These are phyloP conservation scores for Nepenthes alata DNA, from an alignment of 179 eudicot genomes.

Conservation along the genomic window DNA sequence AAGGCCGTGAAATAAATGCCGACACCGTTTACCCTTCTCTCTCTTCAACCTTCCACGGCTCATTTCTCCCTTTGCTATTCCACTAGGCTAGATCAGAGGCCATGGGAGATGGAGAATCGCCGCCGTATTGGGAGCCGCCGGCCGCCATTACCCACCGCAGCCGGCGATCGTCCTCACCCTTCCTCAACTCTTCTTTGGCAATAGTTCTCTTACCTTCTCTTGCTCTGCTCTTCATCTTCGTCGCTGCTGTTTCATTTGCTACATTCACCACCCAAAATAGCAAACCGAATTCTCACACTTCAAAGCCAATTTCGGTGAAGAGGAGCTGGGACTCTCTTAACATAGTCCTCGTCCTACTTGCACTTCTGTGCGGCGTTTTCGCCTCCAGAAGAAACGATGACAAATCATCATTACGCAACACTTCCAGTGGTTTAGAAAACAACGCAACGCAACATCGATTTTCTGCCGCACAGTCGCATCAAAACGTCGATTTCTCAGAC, in stretches of 20 bases:
- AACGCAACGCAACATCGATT: neutral
- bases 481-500: neutral
- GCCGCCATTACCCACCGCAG: conserved; percentile 21
- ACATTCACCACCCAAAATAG: neutral
- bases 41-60: too few species aligned
- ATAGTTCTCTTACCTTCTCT: conserved; percentile 41
- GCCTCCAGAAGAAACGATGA: conserved; percentile 32
- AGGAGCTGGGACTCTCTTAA: conserved; percentile 47
- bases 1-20: too few species aligned
- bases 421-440: neutral
- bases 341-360: conserved; percentile 45
- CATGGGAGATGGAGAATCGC: conserved; percentile 44
- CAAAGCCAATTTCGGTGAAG: conserved; percentile 20
- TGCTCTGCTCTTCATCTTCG: conserved; percentile 24
- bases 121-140: conserved; percentile 43
- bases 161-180: conserved; percentile 19
- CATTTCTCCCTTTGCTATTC: neutral
- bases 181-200: conserved; percentile 40
- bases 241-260: conserved; percentile 27
- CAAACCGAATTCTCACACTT: conserved; percentile 7
- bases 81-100: neutral
- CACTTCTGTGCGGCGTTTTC: conserved; percentile 55
- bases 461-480: conserved; percentile 4
- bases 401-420: neutral
- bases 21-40: too few species aligned